These are phyloP conservation scores for Talaromyces islandicus DNA, from an alignment of 2,329 filamentous ascomycete species.

Conservation along the genomic window DNA sequence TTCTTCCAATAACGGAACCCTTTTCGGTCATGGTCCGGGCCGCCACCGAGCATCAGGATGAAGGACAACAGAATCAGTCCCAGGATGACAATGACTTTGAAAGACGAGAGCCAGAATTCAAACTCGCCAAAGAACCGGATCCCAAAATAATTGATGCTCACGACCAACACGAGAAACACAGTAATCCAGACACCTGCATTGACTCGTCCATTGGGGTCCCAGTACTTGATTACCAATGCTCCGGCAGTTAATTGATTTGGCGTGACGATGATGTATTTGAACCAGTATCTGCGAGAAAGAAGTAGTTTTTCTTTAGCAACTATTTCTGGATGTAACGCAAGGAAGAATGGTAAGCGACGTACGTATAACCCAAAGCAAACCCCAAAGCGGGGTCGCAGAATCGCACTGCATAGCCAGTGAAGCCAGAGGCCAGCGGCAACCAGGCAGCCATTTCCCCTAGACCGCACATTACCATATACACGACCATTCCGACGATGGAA, in stretches of 20 bases:
- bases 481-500: constrained; percentile 47
- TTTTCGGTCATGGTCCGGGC: constrained; percentile 45
- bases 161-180: constrained; percentile 49
- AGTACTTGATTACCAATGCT: constrained; percentile 56
- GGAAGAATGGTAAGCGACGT: constrained; percentile 17
- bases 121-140: constrained; percentile 56
- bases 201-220: constrained; percentile 49
- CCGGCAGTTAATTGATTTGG: constrained; percentile 48
- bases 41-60: constrained; percentile 13
- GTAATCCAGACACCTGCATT: constrained; percentile 55
- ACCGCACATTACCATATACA: constrained; percentile 75
- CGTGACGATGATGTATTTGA: constrained; percentile 54
- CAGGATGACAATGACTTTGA: constrained; percentile 56
- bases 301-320: neutral
- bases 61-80: constrained; percentile 21
- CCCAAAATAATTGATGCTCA: constrained; percentile 53
- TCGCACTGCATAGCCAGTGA: constrained; percentile 72
- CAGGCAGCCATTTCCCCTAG: constrained; percentile 82
- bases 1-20: constrained; percentile 60
- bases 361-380: constrained; percentile 66
- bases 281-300: constrained; percentile 48
- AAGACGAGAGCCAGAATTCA: constrained; percentile 56
- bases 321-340: neutral
- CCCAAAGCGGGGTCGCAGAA: constrained; percentile 77
- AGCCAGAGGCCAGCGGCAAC: constrained; percentile 71